Percentiles rank a stretch among this genome's conserved stretches.
Conservation (phyloP, 2,329 filamentous ascomycete genomes). For the Sporothrix brunneoviolacea region DNA sequence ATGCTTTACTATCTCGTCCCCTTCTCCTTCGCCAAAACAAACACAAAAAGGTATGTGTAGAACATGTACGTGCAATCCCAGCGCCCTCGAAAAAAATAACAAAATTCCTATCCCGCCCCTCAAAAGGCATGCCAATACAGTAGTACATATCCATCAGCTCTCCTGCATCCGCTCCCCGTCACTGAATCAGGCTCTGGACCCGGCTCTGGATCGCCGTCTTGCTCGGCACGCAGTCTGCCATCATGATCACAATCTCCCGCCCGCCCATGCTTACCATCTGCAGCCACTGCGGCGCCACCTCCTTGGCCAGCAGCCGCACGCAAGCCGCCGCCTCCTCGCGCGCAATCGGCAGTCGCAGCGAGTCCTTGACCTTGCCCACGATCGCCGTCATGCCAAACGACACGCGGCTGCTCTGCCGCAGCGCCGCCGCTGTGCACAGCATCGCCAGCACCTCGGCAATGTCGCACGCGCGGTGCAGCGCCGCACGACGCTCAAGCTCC, state of each 20-base stretch:
- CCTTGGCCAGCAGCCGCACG: conserved; percentile 44
- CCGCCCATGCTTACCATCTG: conserved; percentile 45
- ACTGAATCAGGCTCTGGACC: conserved; percentile 18
- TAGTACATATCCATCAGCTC: no score
- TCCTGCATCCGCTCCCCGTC: neutral
- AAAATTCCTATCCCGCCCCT: no score
- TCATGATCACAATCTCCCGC: conserved; percentile 52
- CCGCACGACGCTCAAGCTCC: conserved; percentile 54
- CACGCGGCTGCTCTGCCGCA: conserved; percentile 48
- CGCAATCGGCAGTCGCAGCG: conserved; percentile 50
- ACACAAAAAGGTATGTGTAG: no score
- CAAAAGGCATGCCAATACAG: no score
- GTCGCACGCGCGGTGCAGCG: conserved; percentile 61
- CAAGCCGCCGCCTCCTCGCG: conserved; percentile 45
- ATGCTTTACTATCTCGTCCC: no score
- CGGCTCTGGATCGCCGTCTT: conserved; percentile 29
- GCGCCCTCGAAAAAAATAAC: no score
- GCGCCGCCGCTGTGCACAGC: conserved; percentile 47
- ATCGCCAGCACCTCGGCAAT: conserved; percentile 62
- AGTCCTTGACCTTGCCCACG: conserved; percentile 61
- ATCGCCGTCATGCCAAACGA: conserved; percentile 60
- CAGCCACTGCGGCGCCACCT: conserved; percentile 53
- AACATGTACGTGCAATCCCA: no score
- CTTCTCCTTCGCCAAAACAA: no score
- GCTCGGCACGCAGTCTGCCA: conserved; percentile 32